Conservation (phyloP, 257 asterid genomes). For the Petrea volubilis region DNA sequence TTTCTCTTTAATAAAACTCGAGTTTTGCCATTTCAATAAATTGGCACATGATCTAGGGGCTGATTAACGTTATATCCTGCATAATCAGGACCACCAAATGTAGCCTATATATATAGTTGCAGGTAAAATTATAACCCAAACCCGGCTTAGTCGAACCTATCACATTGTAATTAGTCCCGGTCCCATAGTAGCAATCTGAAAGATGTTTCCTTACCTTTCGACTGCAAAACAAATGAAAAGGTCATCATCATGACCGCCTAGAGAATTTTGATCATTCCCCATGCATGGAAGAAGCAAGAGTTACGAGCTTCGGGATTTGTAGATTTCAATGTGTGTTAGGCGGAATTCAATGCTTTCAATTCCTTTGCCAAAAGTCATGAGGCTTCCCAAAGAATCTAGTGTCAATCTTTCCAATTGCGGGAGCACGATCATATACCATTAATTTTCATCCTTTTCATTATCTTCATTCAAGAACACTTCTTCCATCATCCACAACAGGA, state of each 20-base stretch:
- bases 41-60: too few relatives aligned
- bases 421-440: neutral
- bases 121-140: too few relatives aligned
- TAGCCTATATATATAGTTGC: too few relatives aligned
- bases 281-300: neutral
- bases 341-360: constrained; percentile 6
- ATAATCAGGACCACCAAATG: too few relatives aligned
- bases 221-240: neutral
- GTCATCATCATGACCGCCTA: neutral
- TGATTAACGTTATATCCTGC: too few relatives aligned
- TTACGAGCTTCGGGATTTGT: neutral
- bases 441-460: neutral
- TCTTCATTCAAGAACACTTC: neutral
- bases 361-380: neutral
- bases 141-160: too few relatives aligned
- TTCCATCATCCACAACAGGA: neutral
- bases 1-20: too few relatives aligned
- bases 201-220: neutral
- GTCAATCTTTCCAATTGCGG: neutral
- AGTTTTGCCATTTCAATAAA: too few relatives aligned
- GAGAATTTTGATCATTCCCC: neutral
- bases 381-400: neutral
- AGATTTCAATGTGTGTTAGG: neutral
- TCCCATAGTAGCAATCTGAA: too few relatives aligned
- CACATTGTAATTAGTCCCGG: too few relatives aligned